Percentiles rank a stretch among this genome's conserved stretches.
Evolutionary conservation across 257 asterid genomes (phyloP).

Genomic region (Solanum bukasovii): DNA sequence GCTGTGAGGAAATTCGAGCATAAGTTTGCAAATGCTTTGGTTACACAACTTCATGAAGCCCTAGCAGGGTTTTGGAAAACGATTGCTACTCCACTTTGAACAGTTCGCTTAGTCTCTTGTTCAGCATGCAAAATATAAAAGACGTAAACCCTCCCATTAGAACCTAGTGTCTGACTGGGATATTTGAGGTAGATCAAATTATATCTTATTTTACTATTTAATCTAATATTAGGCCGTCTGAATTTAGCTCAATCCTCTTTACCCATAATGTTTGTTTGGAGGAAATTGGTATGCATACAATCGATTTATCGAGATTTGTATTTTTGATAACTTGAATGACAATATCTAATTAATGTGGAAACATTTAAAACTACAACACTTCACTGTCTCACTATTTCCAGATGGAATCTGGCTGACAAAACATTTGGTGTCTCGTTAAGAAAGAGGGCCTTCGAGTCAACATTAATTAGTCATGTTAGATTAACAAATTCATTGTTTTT

Average conservation of each 20-base stretch:
- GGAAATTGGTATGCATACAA: background rate
- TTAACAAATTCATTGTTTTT: background rate
- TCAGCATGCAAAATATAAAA: background rate
- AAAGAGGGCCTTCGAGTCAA: background rate
- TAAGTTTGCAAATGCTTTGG: background rate
- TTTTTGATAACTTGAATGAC: background rate
- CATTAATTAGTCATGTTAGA: background rate
- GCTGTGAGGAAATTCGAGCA: background rate
- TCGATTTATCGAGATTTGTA: background rate
- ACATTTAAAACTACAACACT: background rate
- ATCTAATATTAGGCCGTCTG: background rate
- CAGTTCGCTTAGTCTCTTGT: background rate
- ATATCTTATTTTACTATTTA: background rate
- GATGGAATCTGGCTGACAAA: background rate
- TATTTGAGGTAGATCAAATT: background rate
- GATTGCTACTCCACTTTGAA: background rate
- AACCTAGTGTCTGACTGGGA: background rate
- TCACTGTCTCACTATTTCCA: background rate
- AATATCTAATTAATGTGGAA: background rate
- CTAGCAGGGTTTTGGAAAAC: background rate
- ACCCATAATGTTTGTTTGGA: background rate
- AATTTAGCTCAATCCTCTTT: background rate
- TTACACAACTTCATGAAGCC: background rate
- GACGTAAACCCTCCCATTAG: background rate
- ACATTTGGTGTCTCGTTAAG: background rate